Conservation (phyloP, 495 filamentous ascomycete genomes). For the Aspergillus bertholletiae region DNA sequence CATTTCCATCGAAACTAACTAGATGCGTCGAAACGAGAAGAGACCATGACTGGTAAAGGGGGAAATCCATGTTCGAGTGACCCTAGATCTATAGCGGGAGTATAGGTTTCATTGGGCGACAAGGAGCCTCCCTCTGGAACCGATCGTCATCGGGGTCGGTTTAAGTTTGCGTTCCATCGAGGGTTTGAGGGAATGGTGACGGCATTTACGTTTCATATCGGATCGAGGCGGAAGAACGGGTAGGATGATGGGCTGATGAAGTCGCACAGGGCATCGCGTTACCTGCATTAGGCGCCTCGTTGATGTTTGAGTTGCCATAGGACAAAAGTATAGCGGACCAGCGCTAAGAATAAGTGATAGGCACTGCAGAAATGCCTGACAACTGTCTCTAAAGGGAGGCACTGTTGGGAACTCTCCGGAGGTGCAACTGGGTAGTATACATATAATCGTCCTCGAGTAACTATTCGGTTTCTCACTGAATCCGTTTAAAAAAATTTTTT, state of each 20-base stretch:
- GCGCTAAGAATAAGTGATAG: neutral
- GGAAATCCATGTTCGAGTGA: neutral
- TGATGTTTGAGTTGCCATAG: neutral
- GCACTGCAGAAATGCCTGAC: neutral
- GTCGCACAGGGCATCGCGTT: neutral
- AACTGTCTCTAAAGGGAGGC: neutral
- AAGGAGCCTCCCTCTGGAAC: neutral
- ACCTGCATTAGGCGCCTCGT: neutral
- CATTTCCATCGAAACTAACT: neutral
- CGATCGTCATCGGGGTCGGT: neutral
- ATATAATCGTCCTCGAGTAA: neutral
- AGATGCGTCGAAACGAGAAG: neutral
- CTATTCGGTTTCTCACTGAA: slow-evolving; percentile 1
- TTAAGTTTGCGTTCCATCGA: neutral
- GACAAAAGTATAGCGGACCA: neutral
- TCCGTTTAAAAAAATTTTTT: no score
- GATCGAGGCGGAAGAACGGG: slow-evolving; percentile 8
- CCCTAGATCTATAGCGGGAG: neutral
- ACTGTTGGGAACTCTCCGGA: neutral
- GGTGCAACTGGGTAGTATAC: no score
- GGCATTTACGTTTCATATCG: slow-evolving; percentile 17
- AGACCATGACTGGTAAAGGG: neutral
- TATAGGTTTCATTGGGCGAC: neutral
- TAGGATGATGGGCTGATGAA: neutral
- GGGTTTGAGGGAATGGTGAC: slow-evolving; percentile 6